Percentiles rank a stretch among this genome's conserved stretches.
Conservation (phyloP, 2,329 filamentous ascomycete genomes). For the Malbranchea cinnamomea region DNA sequence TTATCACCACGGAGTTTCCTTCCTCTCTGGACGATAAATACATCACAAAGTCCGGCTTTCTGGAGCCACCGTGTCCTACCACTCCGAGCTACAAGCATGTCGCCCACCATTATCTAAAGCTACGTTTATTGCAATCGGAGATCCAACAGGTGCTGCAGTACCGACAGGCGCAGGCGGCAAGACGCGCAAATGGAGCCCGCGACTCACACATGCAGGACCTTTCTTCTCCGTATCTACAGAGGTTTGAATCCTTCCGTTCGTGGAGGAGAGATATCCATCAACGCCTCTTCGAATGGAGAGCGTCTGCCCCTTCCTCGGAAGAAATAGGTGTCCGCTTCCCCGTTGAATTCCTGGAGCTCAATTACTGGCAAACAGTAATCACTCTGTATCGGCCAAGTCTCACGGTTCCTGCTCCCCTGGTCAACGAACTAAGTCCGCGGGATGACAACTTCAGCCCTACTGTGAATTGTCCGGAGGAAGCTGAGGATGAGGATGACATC, state of each 20-base stretch:
- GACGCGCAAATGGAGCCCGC: constrained; percentile 48
- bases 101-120: constrained; percentile 79
- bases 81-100: constrained; percentile 79
- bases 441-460: constrained; percentile 45
- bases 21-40: constrained; percentile 76
- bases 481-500: constrained; percentile 71
- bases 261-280: constrained; percentile 83
- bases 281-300: constrained; percentile 74
- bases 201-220: constrained; percentile 58
- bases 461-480: constrained; percentile 29
- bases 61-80: constrained; percentile 42
- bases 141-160: constrained; percentile 89
- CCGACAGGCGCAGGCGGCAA: constrained; percentile 69
- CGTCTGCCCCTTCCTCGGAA: constrained; percentile 57
- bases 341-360: constrained; percentile 78
- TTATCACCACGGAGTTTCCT: constrained; percentile 89
- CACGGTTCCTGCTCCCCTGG: constrained; percentile 70
- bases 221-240: constrained; percentile 69
- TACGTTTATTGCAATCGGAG: constrained; percentile 81
- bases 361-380: constrained; percentile 95
- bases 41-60: constrained; percentile 66
- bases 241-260: constrained; percentile 69
- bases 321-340: constrained; percentile 83
- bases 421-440: constrained; percentile 53
- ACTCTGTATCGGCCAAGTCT: constrained; percentile 89